These are phyloP conservation scores for Ilex paraguariensis DNA, from an alignment of 305 asterid genomes.

Conservation along the genomic window DNA sequence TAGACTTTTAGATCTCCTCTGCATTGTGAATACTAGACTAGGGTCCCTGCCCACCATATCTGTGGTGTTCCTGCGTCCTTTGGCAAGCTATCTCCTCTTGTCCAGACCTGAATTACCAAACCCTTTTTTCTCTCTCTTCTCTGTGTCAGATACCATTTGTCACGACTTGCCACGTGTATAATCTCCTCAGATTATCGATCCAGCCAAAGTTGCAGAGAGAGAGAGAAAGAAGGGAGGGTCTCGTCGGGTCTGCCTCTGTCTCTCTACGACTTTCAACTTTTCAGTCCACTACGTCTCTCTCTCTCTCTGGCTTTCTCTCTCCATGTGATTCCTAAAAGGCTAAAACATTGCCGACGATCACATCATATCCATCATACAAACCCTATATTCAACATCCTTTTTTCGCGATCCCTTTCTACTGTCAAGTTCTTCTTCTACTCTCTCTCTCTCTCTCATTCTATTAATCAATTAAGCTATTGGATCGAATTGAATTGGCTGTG, in stretches of 20 bases:
- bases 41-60: no score
- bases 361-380: neutral
- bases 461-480: neutral
- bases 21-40: no score
- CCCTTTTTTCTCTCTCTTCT: neutral
- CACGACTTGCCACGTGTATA: neutral
- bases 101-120: neutral
- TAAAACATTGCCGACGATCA: constrained; percentile 11
- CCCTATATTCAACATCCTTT: neutral
- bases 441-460: constrained; percentile 6
- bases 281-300: constrained; percentile 26
- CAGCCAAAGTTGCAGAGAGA: neutral
- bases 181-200: neutral
- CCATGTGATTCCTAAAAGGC: constrained; percentile 11
- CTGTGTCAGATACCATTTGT: neutral
- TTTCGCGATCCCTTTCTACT: neutral
- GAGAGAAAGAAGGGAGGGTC: neutral
- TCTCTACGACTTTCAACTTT: constrained; percentile 4
- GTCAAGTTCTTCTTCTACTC: neutral
- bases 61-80: no score
- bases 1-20: no score
- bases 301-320: constrained; percentile 6
- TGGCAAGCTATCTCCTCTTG: neutral
- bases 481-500: neutral
- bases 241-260: neutral